Conservation (phyloP, 805 yeast species). For the Candida tammaniensis region DNA sequence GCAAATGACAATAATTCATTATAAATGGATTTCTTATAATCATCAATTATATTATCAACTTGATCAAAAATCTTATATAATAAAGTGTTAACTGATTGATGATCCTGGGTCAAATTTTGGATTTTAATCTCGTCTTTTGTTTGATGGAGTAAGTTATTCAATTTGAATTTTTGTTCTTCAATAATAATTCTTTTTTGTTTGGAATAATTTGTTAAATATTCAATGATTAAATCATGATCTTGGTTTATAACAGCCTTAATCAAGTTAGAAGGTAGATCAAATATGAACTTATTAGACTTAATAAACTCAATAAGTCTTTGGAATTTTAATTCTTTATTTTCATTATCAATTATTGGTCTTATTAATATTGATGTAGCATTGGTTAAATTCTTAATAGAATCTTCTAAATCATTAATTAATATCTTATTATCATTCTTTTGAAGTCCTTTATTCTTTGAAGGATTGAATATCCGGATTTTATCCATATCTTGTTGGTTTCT, state of each 20-base stretch:
- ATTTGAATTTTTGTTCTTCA: conserved; percentile 11
- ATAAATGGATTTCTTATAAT: conserved; percentile 33
- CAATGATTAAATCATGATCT: conserved; percentile 35
- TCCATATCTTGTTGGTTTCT: conserved; percentile 34
- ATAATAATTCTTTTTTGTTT: conserved; percentile 9
- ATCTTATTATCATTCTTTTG: conserved; percentile 18
- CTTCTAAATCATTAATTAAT: conserved; percentile 35
- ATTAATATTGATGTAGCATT: conserved; percentile 36
- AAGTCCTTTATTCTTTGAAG: conserved; percentile 18
- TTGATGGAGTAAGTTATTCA: conserved; percentile 10
- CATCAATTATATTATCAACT: conserved; percentile 30
- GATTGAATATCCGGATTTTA: conserved; percentile 35
- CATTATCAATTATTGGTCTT: conserved; percentile 40
- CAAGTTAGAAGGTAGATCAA: conserved; percentile 35
- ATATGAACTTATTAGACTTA: conserved; percentile 27
- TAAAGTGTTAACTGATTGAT: conserved; percentile 24
- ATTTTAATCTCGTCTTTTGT: conserved; percentile 20
- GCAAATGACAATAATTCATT: conserved; percentile 38
- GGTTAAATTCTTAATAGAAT: conserved; percentile 36
- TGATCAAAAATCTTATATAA: conserved; percentile 28
- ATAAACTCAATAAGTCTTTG: conserved; percentile 34
- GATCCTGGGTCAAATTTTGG: conserved; percentile 5
- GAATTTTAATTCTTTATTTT: conserved; percentile 32
- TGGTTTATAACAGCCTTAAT: conserved; percentile 24
- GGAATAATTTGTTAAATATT: conserved; percentile 30